Percentiles rank a stretch among this genome's conserved stretches.
phyloP scores from a whole-genome alignment of 108 stramenopile genomes.

The Chaetoceros tenuissimus region DNA sequence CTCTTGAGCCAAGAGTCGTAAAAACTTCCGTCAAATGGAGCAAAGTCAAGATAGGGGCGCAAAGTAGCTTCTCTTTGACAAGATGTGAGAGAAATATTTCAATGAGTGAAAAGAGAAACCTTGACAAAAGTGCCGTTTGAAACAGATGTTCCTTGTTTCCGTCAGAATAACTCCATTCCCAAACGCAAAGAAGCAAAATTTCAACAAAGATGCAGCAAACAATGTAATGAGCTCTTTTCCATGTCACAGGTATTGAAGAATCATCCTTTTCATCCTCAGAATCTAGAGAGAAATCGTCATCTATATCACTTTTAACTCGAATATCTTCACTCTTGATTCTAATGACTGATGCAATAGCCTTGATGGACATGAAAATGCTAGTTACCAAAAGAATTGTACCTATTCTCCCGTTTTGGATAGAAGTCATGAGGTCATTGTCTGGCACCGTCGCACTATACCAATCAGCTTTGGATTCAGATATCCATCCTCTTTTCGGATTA shows the following conservation, averaged over 20 bases:
- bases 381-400: conserved; percentile 49
- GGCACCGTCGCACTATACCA: conserved; percentile 40
- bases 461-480: conserved; percentile 37
- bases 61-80: conserved; percentile 51
- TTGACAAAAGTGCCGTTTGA: conserved; percentile 55
- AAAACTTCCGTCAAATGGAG: conserved; percentile 57
- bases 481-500: conserved; percentile 39
- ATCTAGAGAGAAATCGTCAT: neutral
- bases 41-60: conserved; percentile 51
- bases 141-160: conserved; percentile 50
- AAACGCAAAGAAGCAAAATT: conserved; percentile 35
- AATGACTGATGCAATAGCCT: conserved; percentile 25
- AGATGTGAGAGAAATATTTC: conserved; percentile 38
- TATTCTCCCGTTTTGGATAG: conserved; percentile 54
- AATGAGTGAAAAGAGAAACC: conserved; percentile 47
- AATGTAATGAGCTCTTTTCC: conserved; percentile 72
- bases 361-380: conserved; percentile 41
- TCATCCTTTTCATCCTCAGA: conserved; percentile 27
- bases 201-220: conserved; percentile 29
- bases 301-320: conserved; percentile 5
- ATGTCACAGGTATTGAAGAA: conserved; percentile 33
- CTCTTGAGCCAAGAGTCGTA: conserved; percentile 71
- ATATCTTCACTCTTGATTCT: conserved; percentile 16
- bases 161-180: conserved; percentile 77
- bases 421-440: conserved; percentile 27